A percentile compares a stretch with the other conserved stretches of the same genome.
These are phyloP conservation scores for Batrachochytrium dendrobatidis DNA, from an alignment of 371 early-diverging fungal species.

Conservation along the genomic window DNA sequence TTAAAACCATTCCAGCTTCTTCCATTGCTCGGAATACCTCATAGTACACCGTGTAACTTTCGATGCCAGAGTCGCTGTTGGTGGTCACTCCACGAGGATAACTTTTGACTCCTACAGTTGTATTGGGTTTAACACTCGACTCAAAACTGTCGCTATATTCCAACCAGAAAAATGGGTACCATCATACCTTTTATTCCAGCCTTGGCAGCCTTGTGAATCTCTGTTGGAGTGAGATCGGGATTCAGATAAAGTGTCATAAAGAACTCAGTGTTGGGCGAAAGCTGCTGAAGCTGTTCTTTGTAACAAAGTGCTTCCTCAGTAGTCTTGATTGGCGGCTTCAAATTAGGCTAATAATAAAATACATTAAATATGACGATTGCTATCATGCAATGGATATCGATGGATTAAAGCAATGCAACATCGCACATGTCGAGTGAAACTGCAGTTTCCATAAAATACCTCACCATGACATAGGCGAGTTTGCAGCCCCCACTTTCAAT, in stretches of 20 bases:
- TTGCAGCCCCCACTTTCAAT: slow-evolving; percentile 76
- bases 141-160: no score
- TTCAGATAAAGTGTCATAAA: slow-evolving; percentile 89
- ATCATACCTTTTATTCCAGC: slow-evolving; percentile 76
- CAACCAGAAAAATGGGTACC: background rate
- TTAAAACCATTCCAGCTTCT: slow-evolving; percentile 84
- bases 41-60: slow-evolving; percentile 82
- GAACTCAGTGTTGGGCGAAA: slow-evolving; percentile 80
- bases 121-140: background rate
- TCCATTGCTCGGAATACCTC: slow-evolving; percentile 93
- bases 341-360: slow-evolving; percentile 63
- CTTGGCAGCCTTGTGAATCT: slow-evolving; percentile 75
- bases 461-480: slow-evolving; percentile 90
- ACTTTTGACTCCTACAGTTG: slow-evolving; percentile 74
- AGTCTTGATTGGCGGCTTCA: slow-evolving; percentile 81
- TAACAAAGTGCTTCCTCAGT: slow-evolving; percentile 83
- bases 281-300: slow-evolving; percentile 64
- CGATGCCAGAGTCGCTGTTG: slow-evolving; percentile 91
- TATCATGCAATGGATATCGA: slow-evolving; percentile 3
- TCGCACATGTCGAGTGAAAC: background rate
- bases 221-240: slow-evolving; percentile 83
- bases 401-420: slow-evolving; percentile 1
- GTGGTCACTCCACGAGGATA: slow-evolving; percentile 98
- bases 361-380: background rate
- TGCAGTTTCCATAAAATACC: background rate